Base-by-base conservation (phyloP, 352 stramenopile genomes). In the Phytopythium sindhum region DNA sequence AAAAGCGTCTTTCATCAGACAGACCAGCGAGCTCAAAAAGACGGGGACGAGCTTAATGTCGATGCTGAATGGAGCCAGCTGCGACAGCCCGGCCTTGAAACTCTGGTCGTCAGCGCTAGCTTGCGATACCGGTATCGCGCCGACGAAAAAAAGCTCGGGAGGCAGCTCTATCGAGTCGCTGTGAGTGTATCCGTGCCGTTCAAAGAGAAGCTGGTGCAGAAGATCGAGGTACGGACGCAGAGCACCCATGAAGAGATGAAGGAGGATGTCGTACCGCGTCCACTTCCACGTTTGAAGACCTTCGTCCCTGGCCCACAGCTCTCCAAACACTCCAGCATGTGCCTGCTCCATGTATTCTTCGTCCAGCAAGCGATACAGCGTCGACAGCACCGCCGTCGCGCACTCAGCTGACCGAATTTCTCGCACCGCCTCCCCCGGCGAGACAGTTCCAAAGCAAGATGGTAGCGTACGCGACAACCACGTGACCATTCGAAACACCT, bases 101-200 rank as follows among this genome's bases (percentile, higher is more conserved):
- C 45, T 80, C 48, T 74, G 69, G 33, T 58, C 65, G 10, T 37
- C 55, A 15, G 19, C 5, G 52, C 10, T 60, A 19, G 55, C 23
- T n/a, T n/a, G 17, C 23, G 15, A 8, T 24, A 23, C 24, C 14
- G 23, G 23, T 2, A 23, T 2, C 3, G 24, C 14, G 19, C 21
- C 70, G 15, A 59, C 37, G 48, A 90, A 91, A 63, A 90, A 90
- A 28, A 88, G 59, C 42, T 91, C 83, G 4, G 64, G 55, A 55
- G 81, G 69, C 35, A 88, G 51, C 35, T 41, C 64, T 50, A 87
- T 74, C 11, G 65, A 68, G 0, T 85, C 69, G 33, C 2, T 58
- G 8, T n/a, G 12, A 26, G 72, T 64, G 56, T 82, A 70, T 0
- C 76, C 66, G 55, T 65, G 66, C 41, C 35, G 53, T 11, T 84